Evolutionary conservation across 2,329 filamentous ascomycete genomes (phyloP).

Genomic region (Ophiostoma angusticollis): DNA sequence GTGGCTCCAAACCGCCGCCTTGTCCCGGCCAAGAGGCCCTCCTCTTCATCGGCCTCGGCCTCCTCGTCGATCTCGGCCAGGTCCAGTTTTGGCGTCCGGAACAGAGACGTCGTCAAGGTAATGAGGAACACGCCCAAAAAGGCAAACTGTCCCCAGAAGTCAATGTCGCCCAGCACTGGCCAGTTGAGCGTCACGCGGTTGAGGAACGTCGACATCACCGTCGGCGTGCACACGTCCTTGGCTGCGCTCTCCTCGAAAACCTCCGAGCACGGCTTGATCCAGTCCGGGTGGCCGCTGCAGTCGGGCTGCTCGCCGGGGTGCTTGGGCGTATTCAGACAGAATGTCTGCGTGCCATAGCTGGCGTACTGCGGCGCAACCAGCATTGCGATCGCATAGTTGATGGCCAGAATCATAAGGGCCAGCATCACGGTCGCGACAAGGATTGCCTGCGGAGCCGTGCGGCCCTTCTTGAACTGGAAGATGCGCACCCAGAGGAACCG

Average conservation of each 20-base stretch:
- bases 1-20: slow-evolving; percentile 68
- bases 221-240: slow-evolving; percentile 75
- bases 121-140: slow-evolving; percentile 77
- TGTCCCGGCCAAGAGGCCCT: slow-evolving; percentile 79
- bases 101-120: slow-evolving; percentile 64
- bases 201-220: slow-evolving; percentile 80
- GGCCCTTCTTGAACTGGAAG: slow-evolving; percentile 79
- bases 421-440: slow-evolving; percentile 85
- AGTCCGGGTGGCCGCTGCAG: slow-evolving; percentile 56
- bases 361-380: slow-evolving; percentile 92
- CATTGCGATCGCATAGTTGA: slow-evolving; percentile 89
- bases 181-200: slow-evolving; percentile 89
- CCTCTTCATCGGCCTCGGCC: slow-evolving; percentile 83
- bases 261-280: slow-evolving; percentile 75
- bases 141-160: slow-evolving; percentile 92
- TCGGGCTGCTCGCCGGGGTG: slow-evolving; percentile 56
- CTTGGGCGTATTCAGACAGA: slow-evolving; percentile 61
- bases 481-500: slow-evolving; percentile 92
- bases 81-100: slow-evolving; percentile 68
- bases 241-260: slow-evolving; percentile 56
- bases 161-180: slow-evolving; percentile 83
- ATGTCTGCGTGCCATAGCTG: slow-evolving; percentile 87
- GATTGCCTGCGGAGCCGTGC: slow-evolving; percentile 83
- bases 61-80: slow-evolving; percentile 74
- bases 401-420: slow-evolving; percentile 74